Evolutionary conservation across 2,329 filamentous ascomycete genomes (phyloP), one percentile per base, ranked within the genome.

Genomic region (Aspergillus niger): DNA sequence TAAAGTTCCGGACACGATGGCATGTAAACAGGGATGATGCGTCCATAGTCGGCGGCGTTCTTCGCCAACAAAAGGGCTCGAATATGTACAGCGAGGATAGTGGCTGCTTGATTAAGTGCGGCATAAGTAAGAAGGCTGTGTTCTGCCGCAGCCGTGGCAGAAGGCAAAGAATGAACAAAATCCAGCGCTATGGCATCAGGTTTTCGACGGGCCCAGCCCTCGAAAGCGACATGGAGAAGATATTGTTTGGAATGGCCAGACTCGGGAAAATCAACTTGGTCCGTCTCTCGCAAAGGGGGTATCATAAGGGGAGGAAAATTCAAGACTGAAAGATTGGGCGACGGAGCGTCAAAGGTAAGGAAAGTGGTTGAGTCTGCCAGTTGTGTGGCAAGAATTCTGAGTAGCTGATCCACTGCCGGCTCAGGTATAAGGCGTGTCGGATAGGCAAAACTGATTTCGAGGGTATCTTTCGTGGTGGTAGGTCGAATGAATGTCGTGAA

Each of bases 1-100:
- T 78, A 78, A 3, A 78, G 69, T 61, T 77, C 76, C 0, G 74
- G 74, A 7, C 69, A 72, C n/a, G 69, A 71, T 36, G 69, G 50
- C 68, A 72, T 71, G 49, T 71, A 65, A 30, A 72, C 69, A 11
- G 70, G 70, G 52, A 72, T 67, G 30, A 72, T 67, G 8, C 59
- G 62, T n/a, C 61, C 59, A 50, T 59, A 22, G 10, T 60, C 59
- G 4, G 47, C 8, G 4, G 26, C 30, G 13, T 44, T 39, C 10
- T 41, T 36, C 8, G 13, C 30, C 20, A 61, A 55, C n/a, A 67
- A 28, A 8, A 65, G 54, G 11, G 58, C 44, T n/a, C 61, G 59
- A 6, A 72, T 62, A 43, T 65, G 61, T 15, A 38, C 32, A 20
- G 70, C 69, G 38, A 72, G 28, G 43, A 63, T 64, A 5, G 61